A percentile compares a stretch with the other conserved stretches of the same genome.
Evolutionary conservation across 768 basidiomycete species (phyloP).

Genomic region (Agaricus sinodeliciosus): DNA sequence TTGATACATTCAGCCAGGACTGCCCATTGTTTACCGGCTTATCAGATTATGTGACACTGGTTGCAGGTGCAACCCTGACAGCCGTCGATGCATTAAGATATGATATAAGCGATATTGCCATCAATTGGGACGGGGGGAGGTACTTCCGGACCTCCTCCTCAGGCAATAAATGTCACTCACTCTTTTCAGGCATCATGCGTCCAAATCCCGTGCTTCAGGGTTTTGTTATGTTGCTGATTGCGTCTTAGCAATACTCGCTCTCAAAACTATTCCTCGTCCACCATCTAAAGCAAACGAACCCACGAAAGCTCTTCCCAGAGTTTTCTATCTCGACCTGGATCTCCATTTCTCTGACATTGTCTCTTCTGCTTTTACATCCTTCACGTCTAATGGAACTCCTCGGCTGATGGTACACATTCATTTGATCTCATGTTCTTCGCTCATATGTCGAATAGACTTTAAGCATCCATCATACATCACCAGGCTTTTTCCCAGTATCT

Average conservation of each 20-base stretch:
- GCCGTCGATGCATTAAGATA: slow-evolving; percentile 57
- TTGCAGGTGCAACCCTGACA: slow-evolving; percentile 76
- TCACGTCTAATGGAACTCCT: slow-evolving; percentile 43
- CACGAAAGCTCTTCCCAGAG: slow-evolving; percentile 29
- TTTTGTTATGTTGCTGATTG: slow-evolving; percentile 95
- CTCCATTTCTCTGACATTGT: slow-evolving; percentile 90
- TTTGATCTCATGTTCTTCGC: neutral
- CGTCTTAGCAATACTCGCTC: slow-evolving; percentile 69
- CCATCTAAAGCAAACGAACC: slow-evolving; percentile 10
- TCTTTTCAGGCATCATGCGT: slow-evolving; percentile 67
- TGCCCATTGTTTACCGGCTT: slow-evolving; percentile 75
- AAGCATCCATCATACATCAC: slow-evolving; percentile 78
- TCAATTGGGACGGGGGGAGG: slow-evolving; percentile 93
- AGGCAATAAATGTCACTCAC: neutral
- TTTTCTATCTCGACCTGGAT: slow-evolving; percentile 92
- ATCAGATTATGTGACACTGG: slow-evolving; percentile 55
- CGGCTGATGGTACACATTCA: neutral
- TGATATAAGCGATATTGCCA: slow-evolving; percentile 48
- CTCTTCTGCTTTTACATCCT: slow-evolving; percentile 56
- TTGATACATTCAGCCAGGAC: slow-evolving; percentile 42
- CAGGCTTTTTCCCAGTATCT: slow-evolving; percentile 79
- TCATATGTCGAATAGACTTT: slow-evolving; percentile 45
- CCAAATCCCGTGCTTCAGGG: slow-evolving; percentile 71
- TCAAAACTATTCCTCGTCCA: slow-evolving; percentile 36
- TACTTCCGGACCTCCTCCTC: slow-evolving; percentile 15